Base-by-base conservation (phyloP, 2,329 filamentous ascomycete genomes). In the Periconia sp. region DNA sequence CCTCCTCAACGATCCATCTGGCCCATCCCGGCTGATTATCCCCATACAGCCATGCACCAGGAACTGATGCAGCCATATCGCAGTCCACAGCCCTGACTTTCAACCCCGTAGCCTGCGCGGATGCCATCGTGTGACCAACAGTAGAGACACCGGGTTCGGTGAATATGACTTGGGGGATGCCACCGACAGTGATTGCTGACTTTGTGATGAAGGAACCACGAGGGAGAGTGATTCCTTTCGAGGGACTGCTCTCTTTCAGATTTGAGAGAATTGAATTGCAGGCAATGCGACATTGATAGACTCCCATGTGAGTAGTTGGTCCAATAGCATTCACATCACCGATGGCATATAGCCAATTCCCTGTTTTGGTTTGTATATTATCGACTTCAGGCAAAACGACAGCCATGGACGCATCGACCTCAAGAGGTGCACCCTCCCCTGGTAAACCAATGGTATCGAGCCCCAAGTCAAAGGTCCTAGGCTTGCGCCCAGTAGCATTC, bases 241-340 rank as follows among this genome's bases (percentile, higher is more conserved):
- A 17, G 8, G 20, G 23, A 11, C 11, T 27, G 27, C 8, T 45
- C 23, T 45, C 19, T 40, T 53, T 20, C 14, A 41, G 6, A 15
- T 14, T 13, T 9, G 48, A 45, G 6, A 56, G 44, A 40, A 57
- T 55, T 5, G 44, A 27, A 18, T 54, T 57, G 50, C 37, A 30
- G 13, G 53, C 53, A 35, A 57, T 57, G 14, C 53, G 50, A 23
- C 30, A 20, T 45, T 57, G 55, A 37, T 57, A 57, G 14, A 41
- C 41, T 49, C 53, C 48, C 48, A 49, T 49, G 40, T 57, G 55
- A 13, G 55, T 57, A 13, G 49, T 52, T 15, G 55, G 48, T 14
- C 20, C 33, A 14, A 43, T 30, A 15, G 42, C 55, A 31, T 57
- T 57, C 10, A 55, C 45, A 27, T 57, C 55, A 15, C 55, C 55